Base-by-base conservation (phyloP, 2,329 filamentous ascomycete species). In the Fusarium sp. region DNA sequence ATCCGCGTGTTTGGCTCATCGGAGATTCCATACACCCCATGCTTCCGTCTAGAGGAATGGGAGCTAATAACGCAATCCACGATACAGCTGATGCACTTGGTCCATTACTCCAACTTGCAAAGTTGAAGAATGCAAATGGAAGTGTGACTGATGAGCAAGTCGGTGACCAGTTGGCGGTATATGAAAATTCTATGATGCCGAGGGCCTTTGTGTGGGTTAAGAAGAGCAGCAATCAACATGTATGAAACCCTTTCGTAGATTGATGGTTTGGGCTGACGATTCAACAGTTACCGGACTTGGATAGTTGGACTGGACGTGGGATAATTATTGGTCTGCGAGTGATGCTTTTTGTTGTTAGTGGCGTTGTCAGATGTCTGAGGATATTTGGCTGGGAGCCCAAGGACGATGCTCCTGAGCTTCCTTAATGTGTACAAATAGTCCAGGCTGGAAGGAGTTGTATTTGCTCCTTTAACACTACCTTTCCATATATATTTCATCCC, bases 91-190 rank as follows among this genome's bases (percentile, higher is more conserved):
- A 62, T 26, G 55, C 61, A 30, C 42, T 64, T 2, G 28, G 24
- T 8, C 55, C 61, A 4, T 9, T 64, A 3, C 24, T 64, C 0
- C 20, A 41, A 5, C 44, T 64, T 11, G 8, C 36, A 0, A 6
- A 18, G 8, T 0, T 56, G 11, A 62, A 62, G 7, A 17, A 1
- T 3, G 8, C 5, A 0, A 0, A 30, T 1, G 61, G 24, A 0
- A 2, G 2, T 8, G 20, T 64, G 5, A 42, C n/a, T 5, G 42
- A 64, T 13, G 20, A 22, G 4, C 4, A 48, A 1, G 17, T 38
- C 0, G 1, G 26, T 5, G 3, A 0, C 0, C 15, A 61, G 5
- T 11, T 64, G 6, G 17, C 4, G 9, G 17, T 50, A 0, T 62
- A 50, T 8, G 56, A 64, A 8, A 50, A 64, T 1, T 8, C 30